phyloP scores from a whole-genome alignment of 306 rosid species.

The Medicago truncatula region MtrunA17r5.0-ANR NC_053042.1:235501-236000 shows the following conservation, averaged over 20 bases:
- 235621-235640: no score
- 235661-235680: not conserved
- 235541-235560: no score
- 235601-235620: no score
- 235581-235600: no score
- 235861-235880: constrained; percentile 97
- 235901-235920: constrained; percentile 1
- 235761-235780: not conserved
- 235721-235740: not conserved
- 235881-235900: constrained; percentile 39
- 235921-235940: constrained; percentile 11
- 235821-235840: constrained; percentile 92
- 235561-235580: no score
- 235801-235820: constrained; percentile 94
- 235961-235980: constrained; percentile 96
- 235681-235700: not conserved
- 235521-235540: no score
- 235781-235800: constrained; percentile 20
- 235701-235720: not conserved
- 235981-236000: constrained; percentile 85
- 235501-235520: no score
- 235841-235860: constrained; percentile 95
- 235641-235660: constrained; percentile 13
- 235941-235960: constrained; percentile 50
- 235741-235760: constrained; percentile 44